Evolutionary conservation across 108 stramenopile species (phyloP), one percentile per base, ranked within the genome.

Genomic region (Nannochloropsis salina): DNA sequence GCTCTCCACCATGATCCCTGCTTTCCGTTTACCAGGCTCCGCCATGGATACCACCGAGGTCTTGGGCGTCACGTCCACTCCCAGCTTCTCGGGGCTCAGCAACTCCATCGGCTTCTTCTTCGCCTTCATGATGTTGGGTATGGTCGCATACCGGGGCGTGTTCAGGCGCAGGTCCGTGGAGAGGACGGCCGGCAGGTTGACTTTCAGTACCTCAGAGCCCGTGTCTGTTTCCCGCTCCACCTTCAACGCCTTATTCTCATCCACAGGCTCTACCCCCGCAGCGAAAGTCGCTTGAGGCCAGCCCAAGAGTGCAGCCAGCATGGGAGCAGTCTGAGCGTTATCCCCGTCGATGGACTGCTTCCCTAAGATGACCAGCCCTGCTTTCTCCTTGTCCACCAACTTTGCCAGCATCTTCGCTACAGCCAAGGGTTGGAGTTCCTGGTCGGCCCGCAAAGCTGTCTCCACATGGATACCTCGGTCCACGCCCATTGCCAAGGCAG

Each of bases 51-150:
- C 45, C 40, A 98, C 95, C 84, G 91, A 90, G 82, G 95, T 94
- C 74, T 90, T 86, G 80, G 93, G 94, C 80, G 85, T 89, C 86
- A 99, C 85, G 85, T 98, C 96, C 20, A 98, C 91, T 10, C 95
- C 98, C 86, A 97, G 86, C 80, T 95, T 94, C 41, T 91, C 94
- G 21, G 93, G 94, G 85, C 84, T 89, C 80, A 95, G 93, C 42
- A 92, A 92, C 45, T 96, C 94, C 43, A 99, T 94, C 86, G 93
- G 93, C 90, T 99, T 99, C 94, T 99, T 99, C 93, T 99, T 99
- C 45, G 99, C 99, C 93, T 99, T 99, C 99, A 98, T 98, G 85
- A 99, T 99, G 90, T 98, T 98, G 61, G 99, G 99, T 84, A 99
- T 93, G 15, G 96, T 98, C 44, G 99, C 96, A 90, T 99, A 99